Evolutionary conservation across 1,139 yeast genomes (phyloP).

Genomic region (Yamadazyma membranifaciens): DNA sequence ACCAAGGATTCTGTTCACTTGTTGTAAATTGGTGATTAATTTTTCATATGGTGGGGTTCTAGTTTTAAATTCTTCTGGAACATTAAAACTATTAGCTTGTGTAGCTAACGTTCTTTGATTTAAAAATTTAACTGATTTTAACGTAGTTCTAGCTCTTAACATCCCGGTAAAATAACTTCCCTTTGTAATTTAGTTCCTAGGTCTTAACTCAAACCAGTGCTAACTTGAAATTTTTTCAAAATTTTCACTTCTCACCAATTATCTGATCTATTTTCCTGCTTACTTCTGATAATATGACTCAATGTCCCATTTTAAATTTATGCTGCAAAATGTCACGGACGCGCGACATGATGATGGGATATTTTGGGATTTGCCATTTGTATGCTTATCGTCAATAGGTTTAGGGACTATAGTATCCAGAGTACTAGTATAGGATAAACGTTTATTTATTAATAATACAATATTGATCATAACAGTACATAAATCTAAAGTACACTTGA

Average conservation of each 20-base stretch:
- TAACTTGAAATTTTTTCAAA: neutral
- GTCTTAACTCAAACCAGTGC: neutral
- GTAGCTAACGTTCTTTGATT: conserved; percentile 33
- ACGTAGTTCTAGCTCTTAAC: conserved; percentile 7
- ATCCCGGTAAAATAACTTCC: neutral
- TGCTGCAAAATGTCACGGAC: too few species aligned
- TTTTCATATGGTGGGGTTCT: conserved; percentile 88
- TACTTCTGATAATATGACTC: conserved; percentile 5
- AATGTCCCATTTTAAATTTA: conserved; percentile 1
- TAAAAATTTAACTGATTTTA: conserved; percentile 3
- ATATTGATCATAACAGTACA: too few species aligned
- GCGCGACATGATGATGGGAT: too few species aligned
- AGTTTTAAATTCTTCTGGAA: conserved; percentile 60
- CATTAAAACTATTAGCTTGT: conserved; percentile 27
- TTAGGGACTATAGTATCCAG: too few species aligned
- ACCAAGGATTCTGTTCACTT: conserved; percentile 62
- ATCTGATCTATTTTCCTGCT: conserved; percentile 1
- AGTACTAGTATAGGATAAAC: too few species aligned
- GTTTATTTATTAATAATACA: too few species aligned
- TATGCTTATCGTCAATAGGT: too few species aligned
- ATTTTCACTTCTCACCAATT: conserved; percentile 6
- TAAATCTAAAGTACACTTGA: too few species aligned
- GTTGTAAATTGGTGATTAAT: conserved; percentile 58
- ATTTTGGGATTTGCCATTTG: too few species aligned
- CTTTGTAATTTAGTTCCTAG: neutral